Evolutionary conservation across 1,284 basidiomycete species (phyloP), one percentile per base, ranked within the genome.

Genomic region (Peniophora sp.): DNA sequence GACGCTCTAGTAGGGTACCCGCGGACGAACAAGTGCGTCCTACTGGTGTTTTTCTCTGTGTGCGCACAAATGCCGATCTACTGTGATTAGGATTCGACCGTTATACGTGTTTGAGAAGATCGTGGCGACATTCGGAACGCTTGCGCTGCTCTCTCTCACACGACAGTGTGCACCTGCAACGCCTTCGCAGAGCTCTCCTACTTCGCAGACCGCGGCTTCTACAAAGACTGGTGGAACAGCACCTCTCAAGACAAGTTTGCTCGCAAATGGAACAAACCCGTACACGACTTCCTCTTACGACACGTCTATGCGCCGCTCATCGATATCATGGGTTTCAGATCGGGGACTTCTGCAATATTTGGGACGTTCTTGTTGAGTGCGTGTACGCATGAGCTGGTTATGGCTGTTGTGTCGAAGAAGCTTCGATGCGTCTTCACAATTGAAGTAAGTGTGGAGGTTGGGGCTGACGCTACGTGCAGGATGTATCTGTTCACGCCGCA

Each of bases 141-240:
- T 99, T 69, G 88, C 87, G 2, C 77, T 98, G 35, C 78, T 98
- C 49, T 93, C n/a, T 35, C 27, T 32, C 27, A 6, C 27, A 32
- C 12, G 27, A 3, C 66, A 85, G 92, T 95, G 66, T 97, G 95
- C 62, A 94, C 98, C 53, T 96, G 92, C 70, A 96, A 97, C 62
- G 92, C 76, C 10, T 97, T 98, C 64, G 93, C 93, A 2, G 96
- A 98, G 67, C 70, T 95, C 27, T 90, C 92, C 9, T 87, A 83
- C 63, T 99, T 98, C 63, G 93, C 93, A 22, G 96, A 99, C 65
- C 78, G 96, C 41, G 89, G 94, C 59, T 98, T 98, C 67, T 99
- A 98, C 67, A 89, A 94, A 67, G 95, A 97, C 65, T 97, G 93
- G 88, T 98, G 96, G 96, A 99, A 98, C 70, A 91, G 92, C 1